phyloP scores from a whole-genome alignment of 1,284 basidiomycete genomes.

The Ganoderma leucocontextum region DNA sequence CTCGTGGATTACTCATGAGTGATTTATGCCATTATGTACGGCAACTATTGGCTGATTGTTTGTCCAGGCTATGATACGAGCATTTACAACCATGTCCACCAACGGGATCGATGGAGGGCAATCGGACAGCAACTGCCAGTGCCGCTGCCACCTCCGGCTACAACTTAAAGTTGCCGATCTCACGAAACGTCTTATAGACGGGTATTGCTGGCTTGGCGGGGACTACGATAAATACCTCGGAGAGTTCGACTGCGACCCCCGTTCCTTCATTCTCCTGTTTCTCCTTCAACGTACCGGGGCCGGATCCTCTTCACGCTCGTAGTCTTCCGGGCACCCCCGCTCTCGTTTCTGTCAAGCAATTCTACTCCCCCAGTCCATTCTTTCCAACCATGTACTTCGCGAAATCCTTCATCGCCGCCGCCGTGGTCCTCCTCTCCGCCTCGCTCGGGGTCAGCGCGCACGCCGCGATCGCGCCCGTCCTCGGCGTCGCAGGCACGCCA shows the following conservation, averaged over 20 bases:
- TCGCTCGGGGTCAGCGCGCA: conserved; percentile 49
- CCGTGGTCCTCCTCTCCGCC: conserved; percentile 32
- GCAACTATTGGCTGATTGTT: background rate
- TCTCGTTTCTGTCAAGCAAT: background rate
- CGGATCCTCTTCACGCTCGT: conserved; percentile 29
- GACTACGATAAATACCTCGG: conserved; percentile 2
- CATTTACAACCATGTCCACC: background rate
- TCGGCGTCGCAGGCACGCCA: conserved; percentile 54
- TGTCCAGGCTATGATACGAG: background rate
- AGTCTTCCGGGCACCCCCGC: conserved; percentile 4
- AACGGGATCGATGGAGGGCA: background rate
- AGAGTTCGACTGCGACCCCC: background rate
- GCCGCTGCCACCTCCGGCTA: too few relatives aligned
- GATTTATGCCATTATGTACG: background rate
- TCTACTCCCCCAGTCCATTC: background rate
- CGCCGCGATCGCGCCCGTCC: conserved; percentile 53
- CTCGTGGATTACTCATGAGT: background rate
- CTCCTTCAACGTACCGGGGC: conserved; percentile 26
- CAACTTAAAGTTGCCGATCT: background rate
- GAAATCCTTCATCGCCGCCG: conserved; percentile 32
- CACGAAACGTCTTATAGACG: background rate
- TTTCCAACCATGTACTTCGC: conserved; percentile 23
- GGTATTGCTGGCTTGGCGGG: background rate
- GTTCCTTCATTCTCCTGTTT: conserved; percentile 10
- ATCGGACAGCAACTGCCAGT: background rate